Conservation (phyloP, 2,329 filamentous ascomycete genomes). For the Cordyceps cicadae region DNA sequence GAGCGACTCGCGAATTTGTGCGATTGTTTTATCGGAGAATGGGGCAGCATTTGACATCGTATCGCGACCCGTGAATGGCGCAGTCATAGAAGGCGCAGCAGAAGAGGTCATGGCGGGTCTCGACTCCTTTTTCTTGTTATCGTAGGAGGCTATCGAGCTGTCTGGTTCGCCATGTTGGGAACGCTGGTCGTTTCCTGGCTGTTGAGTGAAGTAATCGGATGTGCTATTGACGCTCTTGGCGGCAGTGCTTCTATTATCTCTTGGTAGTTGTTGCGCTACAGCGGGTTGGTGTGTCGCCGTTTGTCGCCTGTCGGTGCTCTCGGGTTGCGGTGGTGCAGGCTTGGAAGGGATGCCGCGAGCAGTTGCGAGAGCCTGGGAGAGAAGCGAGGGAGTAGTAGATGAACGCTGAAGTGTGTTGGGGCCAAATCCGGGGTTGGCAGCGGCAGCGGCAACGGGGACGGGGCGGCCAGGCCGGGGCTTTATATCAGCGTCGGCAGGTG, state of each 20-base stretch:
- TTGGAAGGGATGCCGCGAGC: constrained; percentile 11
- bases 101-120: constrained; percentile 18
- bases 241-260: not conserved
- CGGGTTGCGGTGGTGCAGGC: not conserved
- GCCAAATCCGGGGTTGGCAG: not conserved
- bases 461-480: constrained; percentile 2
- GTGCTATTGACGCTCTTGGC: not conserved
- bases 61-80: constrained; percentile 21
- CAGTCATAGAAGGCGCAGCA: constrained; percentile 15
- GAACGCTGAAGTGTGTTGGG: not conserved
- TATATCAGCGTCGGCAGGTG: constrained; percentile 8
- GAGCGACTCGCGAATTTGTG: constrained; percentile 29
- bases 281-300: not conserved
- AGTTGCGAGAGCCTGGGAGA: constrained; percentile 11
- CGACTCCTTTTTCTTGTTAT: constrained; percentile 16
- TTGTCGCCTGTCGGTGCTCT: not conserved
- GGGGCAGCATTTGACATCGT: constrained; percentile 24
- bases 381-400: constrained; percentile 2
- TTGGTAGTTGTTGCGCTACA: not conserved
- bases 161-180: constrained; percentile 1
- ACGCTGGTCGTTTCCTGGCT: not conserved
- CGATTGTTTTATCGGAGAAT: constrained; percentile 24
- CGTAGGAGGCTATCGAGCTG: constrained; percentile 1
- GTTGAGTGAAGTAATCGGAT: not conserved
- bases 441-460: not conserved